Evolutionary conservation across 1,139 yeast species (phyloP), one percentile per base, ranked within the genome.

Genomic region (Debaryomyces subglobosus): DNA sequence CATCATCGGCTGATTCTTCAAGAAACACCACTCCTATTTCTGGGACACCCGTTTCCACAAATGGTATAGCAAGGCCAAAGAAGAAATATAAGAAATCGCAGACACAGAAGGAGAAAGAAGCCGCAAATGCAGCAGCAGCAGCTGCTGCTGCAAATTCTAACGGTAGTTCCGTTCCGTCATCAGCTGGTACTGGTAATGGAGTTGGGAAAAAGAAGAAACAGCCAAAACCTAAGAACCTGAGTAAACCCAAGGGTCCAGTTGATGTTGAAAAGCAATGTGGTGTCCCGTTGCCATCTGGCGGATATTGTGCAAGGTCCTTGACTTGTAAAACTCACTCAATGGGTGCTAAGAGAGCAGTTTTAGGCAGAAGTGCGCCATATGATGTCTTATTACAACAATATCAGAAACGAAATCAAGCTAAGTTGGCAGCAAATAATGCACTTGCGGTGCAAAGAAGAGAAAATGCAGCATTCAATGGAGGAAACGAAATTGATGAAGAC

Each of bases 261-360:
- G 96, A 94, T 66, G 96, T 94, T 39, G 97, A 94, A 64, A 86
- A 82, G 55, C 98, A 94, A 67, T 94, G 99, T 76, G 99, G 99
- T 65, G 99, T 94, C 6, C 89, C 92, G 2, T 70, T 94, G 51
- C 91, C 97, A 0, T 86, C 86, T 53, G 98, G 98, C 9, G 96
- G 96, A 0, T 84, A 84, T 59, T 94, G 99, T 76, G 97, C 97
- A 5, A 79, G 99, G 48, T 90, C 97, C 0, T 75, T 94, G 53
- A 94, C 99, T 0, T 94, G 99, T 77, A 94, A 94, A 64, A 91
- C 98, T 0, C 99, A 94, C 67, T 89, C 97, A 0, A 92, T 94
- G 97, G 97, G 97, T 24, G 96, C 97, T 21, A 94, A 94, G 61
- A 81, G 99, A 59, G 94, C 97, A 1, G 99, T 94, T 21, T 84